phyloP scores from a whole-genome alignment of 208 protist genomes.

The Perkinsela sp. region DNA sequence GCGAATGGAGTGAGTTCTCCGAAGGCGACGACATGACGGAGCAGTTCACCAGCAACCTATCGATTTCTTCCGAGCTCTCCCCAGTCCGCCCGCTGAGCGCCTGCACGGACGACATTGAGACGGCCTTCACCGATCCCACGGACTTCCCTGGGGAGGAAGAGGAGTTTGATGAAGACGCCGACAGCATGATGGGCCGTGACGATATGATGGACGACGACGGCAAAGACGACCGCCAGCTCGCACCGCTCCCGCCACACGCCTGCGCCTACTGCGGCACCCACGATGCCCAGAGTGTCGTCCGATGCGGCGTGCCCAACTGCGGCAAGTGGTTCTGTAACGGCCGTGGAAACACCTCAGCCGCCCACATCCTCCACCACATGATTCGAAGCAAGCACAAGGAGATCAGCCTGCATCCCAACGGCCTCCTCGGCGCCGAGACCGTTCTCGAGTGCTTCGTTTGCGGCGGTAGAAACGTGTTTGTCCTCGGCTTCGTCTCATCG shows the following conservation, averaged over 20 bases:
- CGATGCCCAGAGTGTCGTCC: slow-evolving; percentile 32
- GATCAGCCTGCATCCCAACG: slow-evolving; percentile 40
- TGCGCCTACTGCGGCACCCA: slow-evolving; percentile 59
- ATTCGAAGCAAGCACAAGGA: slow-evolving; percentile 59
- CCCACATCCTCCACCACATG: slow-evolving; percentile 71
- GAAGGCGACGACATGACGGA: background rate
- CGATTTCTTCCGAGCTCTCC: background rate
- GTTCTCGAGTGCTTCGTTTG: slow-evolving; percentile 78
- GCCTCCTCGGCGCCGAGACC: slow-evolving; percentile 45
- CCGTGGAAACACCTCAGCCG: slow-evolving; percentile 10
- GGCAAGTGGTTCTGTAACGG: slow-evolving; percentile 75
- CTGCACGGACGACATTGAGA: background rate
- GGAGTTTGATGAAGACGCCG: slow-evolving; percentile 1
- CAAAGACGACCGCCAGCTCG: background rate
- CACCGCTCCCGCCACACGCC: slow-evolving; percentile 2
- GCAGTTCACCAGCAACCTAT: background rate
- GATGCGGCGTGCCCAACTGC: slow-evolving; percentile 20
- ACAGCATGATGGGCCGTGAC: background rate
- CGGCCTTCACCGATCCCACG: background rate
- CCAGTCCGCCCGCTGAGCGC: background rate
- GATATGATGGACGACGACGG: slow-evolving; percentile 2
- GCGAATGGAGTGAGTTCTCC: too few relatives aligned
- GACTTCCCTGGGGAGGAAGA: background rate
- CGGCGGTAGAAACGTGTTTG: slow-evolving; percentile 56
- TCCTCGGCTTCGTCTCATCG: slow-evolving; percentile 70